Percentiles rank a stretch among this genome's conserved stretches.
Conservation (phyloP, 2,329 filamentous ascomycete species). For the Alternaria arborescens region DNA sequence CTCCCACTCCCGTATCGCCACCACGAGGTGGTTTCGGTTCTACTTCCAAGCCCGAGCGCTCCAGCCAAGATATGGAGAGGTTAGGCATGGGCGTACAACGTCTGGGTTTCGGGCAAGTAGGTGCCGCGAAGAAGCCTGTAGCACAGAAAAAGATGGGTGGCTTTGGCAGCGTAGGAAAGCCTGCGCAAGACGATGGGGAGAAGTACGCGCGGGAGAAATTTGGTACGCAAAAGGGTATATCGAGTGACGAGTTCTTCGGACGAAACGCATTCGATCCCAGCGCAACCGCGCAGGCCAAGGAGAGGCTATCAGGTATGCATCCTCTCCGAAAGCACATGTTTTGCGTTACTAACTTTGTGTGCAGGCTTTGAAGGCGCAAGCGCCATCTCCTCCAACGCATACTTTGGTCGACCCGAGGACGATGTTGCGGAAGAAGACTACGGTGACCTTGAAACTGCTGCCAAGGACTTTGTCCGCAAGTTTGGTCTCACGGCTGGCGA, state of each 20-base stretch:
- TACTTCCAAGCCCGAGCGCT: conserved; percentile 62
- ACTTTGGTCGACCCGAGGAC: conserved; percentile 93
- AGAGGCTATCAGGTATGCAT: conserved; percentile 69
- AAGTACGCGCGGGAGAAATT: conserved; percentile 89
- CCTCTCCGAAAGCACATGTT: not conserved
- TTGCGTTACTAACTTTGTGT: conserved; percentile 7
- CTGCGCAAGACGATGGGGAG: conserved; percentile 75
- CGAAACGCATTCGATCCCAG: conserved; percentile 84
- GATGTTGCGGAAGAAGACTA: conserved; percentile 77
- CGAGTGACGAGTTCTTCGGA: conserved; percentile 97
- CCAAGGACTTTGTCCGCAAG: conserved; percentile 93
- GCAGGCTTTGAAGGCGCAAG: conserved; percentile 88
- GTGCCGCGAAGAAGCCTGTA: conserved; percentile 64
- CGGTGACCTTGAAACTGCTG: conserved; percentile 88
- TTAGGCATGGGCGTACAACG: conserved; percentile 87
- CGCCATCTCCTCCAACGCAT: conserved; percentile 93
- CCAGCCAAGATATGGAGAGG: conserved; percentile 81
- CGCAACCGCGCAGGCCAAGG: conserved; percentile 84
- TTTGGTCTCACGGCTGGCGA: conserved; percentile 96
- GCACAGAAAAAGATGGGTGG: conserved; percentile 80
- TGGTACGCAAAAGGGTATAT: conserved; percentile 92
- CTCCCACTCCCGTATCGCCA: conserved; percentile 79
- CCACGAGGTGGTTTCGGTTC: conserved; percentile 68
- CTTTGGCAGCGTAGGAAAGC: conserved; percentile 86
- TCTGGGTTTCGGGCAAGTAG: conserved; percentile 88